These are phyloP conservation scores for Crotalaria pallida DNA, from an alignment of 306 rosid species.

Conservation along the genomic window DNA sequence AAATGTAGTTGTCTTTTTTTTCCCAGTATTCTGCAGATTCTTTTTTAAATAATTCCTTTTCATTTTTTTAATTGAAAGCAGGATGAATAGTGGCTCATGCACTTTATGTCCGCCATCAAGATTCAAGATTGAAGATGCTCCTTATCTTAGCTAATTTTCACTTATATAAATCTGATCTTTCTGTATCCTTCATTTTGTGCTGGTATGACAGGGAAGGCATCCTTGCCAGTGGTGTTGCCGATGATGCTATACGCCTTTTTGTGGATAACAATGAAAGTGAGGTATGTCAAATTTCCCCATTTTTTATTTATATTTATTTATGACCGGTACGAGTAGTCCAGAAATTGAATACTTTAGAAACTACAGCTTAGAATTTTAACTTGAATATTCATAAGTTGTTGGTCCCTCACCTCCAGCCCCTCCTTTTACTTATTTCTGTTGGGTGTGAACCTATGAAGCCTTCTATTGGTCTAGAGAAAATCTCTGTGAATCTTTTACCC, in stretches of 20 bases:
- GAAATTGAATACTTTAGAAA: constrained; percentile 8
- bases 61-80: not conserved
- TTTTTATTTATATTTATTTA: not conserved
- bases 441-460: not conserved
- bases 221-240: constrained; percentile 96
- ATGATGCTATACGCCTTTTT: constrained; percentile 73
- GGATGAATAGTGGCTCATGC: constrained; percentile 15
- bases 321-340: not conserved
- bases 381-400: constrained; percentile 1
- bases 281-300: constrained; percentile 37
- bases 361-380: not conserved
- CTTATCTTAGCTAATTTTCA: not conserved
- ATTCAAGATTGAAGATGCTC: not conserved
- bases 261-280: constrained; percentile 51
- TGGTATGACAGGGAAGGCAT: constrained; percentile 65
- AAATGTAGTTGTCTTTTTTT: not conserved
- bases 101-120: no score
- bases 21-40: not conserved
- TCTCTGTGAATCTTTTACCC: constrained; percentile 11
- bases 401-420: not conserved
- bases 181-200: constrained; percentile 24
- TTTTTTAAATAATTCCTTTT: not conserved
- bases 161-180: constrained; percentile 6
- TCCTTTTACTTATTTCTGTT: not conserved
- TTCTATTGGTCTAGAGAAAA: not conserved